phyloP scores from a whole-genome alignment of 1,284 basidiomycete genomes.

The Rhodofomes roseus region DNA sequence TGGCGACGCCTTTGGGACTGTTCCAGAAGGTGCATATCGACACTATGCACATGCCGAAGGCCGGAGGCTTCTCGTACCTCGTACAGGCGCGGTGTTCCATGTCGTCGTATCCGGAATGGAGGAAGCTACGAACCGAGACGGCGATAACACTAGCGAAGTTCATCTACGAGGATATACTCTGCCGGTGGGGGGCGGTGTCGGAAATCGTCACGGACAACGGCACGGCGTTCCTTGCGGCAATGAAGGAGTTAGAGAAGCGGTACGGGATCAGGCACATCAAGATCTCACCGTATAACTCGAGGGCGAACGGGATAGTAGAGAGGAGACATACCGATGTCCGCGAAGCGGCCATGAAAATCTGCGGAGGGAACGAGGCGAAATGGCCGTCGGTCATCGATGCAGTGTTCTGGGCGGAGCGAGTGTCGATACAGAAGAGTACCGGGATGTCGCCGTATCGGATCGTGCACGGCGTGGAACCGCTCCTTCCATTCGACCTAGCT shows the following conservation, averaged over 20 bases:
- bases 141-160: slow-evolving; percentile 15
- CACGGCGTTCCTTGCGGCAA: slow-evolving; percentile 26
- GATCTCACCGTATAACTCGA: slow-evolving; percentile 42
- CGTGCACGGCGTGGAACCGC: neutral
- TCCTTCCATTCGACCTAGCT: neutral
- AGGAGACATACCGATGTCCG: slow-evolving; percentile 31
- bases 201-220: slow-evolving; percentile 27
- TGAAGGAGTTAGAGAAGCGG: slow-evolving; percentile 23
- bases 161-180: slow-evolving; percentile 24
- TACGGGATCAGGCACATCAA: slow-evolving; percentile 37
- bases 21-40: slow-evolving; percentile 34
- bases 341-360: slow-evolving; percentile 33
- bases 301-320: slow-evolving; percentile 37
- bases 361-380: slow-evolving; percentile 25
- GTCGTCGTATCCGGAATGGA: slow-evolving; percentile 17
- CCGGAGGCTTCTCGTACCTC: neutral
- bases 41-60: slow-evolving; percentile 17
- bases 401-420: slow-evolving; percentile 38
- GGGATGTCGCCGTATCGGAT: slow-evolving; percentile 33
- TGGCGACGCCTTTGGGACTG: slow-evolving; percentile 27
- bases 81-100: slow-evolving; percentile 10
- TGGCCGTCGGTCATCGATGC: slow-evolving; percentile 26
- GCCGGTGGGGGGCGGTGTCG: slow-evolving; percentile 16
- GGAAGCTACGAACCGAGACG: slow-evolving; percentile 9
- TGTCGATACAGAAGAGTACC: slow-evolving; percentile 26